Base-by-base conservation (phyloP, 2,329 filamentous ascomycete species). In the Aspergillus unguis region DNA sequence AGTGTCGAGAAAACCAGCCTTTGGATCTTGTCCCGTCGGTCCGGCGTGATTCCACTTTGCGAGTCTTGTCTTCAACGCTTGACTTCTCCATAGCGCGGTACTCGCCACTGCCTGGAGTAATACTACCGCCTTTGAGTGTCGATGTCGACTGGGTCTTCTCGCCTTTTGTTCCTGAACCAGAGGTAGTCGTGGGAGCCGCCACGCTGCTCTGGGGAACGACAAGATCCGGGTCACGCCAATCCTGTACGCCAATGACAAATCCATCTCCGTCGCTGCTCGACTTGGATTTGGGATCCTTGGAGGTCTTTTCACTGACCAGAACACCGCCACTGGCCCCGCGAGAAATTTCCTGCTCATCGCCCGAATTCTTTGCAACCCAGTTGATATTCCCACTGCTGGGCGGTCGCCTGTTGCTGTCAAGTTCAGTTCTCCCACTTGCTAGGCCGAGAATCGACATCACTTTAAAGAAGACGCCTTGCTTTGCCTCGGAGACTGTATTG, bases 241-340 rank as follows among this genome's bases (percentile, higher is more conserved):
- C 89, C 59, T 94, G 87, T 9, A 91, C 84, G n/a, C 88, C 89
- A 62, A 92, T 92, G 41, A 88, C 80, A 66, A 92, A 92, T 52
- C 80, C 82, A 66, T 90, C 86, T 43, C 75, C 67, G 58, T 73
- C 72, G 8, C 61, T 61, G 23, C 62, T 60, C n/a, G 66, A 57
- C 6, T 61, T 55, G 31, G 61, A 56, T 6, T 62, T 64, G 2
- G 62, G 47, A 6, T 64, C 61, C 27, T 63, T 63, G 17, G 56
- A 53, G 27, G 57, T 51, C 11, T 62, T 60, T 10, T 48, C 43
- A 11, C 56, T 44, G 28, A 32, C 35, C 35, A n/a, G n/a, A n/a
- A n/a, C n/a, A n/a, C n/a, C n/a, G n/a, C n/a, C n/a, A n/a, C 61
- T 64, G 11, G 65, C 60, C 49, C 53, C 50, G 27, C 32, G 36